Conservation (phyloP, 371 early-diverging fungal species). For the Apophysomyces ossiformis region DNA sequence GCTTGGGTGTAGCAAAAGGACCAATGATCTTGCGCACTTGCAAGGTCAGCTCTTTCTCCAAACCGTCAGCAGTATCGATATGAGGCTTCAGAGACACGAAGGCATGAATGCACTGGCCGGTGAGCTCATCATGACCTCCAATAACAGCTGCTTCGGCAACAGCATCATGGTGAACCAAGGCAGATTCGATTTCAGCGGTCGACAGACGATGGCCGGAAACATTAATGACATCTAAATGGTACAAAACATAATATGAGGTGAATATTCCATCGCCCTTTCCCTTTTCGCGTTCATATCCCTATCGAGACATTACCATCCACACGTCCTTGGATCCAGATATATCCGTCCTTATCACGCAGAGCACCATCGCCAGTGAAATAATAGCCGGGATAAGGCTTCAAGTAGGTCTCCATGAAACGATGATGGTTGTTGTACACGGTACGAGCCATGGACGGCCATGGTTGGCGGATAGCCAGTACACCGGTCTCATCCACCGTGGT, state of each 20-base stretch:
- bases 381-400: slow-evolving; percentile 84
- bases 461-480: slow-evolving; percentile 81
- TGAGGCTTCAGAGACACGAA: slow-evolving; percentile 74
- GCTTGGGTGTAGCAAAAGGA: slow-evolving; percentile 93
- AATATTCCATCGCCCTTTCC: background rate
- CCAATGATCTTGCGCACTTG: slow-evolving; percentile 92
- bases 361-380: slow-evolving; percentile 94
- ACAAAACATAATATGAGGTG: background rate
- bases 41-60: slow-evolving; percentile 68
- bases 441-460: slow-evolving; percentile 97
- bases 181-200: slow-evolving; percentile 96
- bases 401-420: slow-evolving; percentile 90
- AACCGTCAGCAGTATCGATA: slow-evolving; percentile 37
- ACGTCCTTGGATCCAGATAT: slow-evolving; percentile 93
- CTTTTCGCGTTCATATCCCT: background rate
- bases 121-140: slow-evolving; percentile 91
- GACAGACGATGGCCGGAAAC: slow-evolving; percentile 97
- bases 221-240: slow-evolving; percentile 85
- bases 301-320: slow-evolving; percentile 68
- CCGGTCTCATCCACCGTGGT: slow-evolving; percentile 82
- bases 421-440: slow-evolving; percentile 89
- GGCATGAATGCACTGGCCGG: slow-evolving; percentile 85
- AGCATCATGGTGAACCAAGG: slow-evolving; percentile 71
- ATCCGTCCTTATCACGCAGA: slow-evolving; percentile 86
- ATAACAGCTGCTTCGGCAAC: slow-evolving; percentile 97